Percentiles rank a stretch among this genome's conserved stretches.
These are phyloP conservation scores for Lactarius sp. DNA, from an alignment of 768 basidiomycete genomes.

Conservation along the genomic window DNA sequence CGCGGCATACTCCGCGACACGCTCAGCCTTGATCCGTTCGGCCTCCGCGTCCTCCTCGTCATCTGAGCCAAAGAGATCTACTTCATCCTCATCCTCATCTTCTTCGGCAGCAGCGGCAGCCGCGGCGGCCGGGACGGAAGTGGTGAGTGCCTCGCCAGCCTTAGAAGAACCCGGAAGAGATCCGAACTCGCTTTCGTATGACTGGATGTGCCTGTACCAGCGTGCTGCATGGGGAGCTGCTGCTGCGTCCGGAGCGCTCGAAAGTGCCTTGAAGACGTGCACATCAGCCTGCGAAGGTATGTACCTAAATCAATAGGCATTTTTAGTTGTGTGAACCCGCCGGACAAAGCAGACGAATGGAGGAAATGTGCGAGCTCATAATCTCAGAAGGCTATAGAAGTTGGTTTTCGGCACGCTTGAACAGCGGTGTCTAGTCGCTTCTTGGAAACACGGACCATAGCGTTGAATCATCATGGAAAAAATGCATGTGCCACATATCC, in stretches of 20 bases:
- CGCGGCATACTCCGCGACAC: conserved; percentile 87
- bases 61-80: conserved; percentile 79
- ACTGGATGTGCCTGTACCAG: conserved; percentile 95
- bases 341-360: not conserved
- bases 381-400: conserved; percentile 69
- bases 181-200: conserved; percentile 72
- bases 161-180: conserved; percentile 82
- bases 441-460: conserved; percentile 99
- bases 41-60: conserved; percentile 47
- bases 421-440: conserved; percentile 90
- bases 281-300: conserved; percentile 94
- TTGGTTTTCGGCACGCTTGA: conserved; percentile 62
- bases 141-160: conserved; percentile 70
- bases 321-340: not conserved
- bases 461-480: conserved; percentile 56
- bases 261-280: conserved; percentile 78
- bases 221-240: conserved; percentile 70
- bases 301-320: conserved; percentile 48
- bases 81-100: conserved; percentile 41
- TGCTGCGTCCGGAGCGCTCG: conserved; percentile 58
- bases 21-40: conserved; percentile 70
- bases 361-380: conserved; percentile 14
- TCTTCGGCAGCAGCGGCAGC: conserved; percentile 33
- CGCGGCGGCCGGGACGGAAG: conserved; percentile 40
- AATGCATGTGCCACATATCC: conserved; percentile 19